Base-by-base conservation (phyloP, 2,329 filamentous ascomycete genomes). In the Periconia digitata region DNA sequence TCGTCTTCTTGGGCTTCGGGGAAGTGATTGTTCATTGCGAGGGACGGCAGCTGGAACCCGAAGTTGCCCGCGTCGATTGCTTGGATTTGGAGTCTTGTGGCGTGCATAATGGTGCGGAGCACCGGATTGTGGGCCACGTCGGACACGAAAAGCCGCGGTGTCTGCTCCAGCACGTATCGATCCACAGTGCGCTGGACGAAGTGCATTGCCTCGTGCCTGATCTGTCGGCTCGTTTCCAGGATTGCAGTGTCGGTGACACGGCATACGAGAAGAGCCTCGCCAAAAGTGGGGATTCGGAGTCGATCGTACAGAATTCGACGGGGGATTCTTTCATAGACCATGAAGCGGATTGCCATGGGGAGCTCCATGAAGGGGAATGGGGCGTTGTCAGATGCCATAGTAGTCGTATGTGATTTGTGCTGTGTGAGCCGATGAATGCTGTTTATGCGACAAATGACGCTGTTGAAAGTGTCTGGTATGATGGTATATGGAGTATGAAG, bases 291-390 rank as follows among this genome's bases (percentile, higher is more conserved):
- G 8, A 32, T 3, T 10, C n/a, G 4, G 10, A 32, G 8, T 15
- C 27, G 12, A 15, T 13, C 17, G 18, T 40, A 18, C 37, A 8
- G 34, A 3, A 44, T 34, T 20, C 15, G 20, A 17, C 41, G 41
- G 7, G 27, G 41, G 6, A 44, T 16, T 12, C 41, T 24, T 10
- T 44, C 41, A 36, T 44, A 44, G 13, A 44, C 41, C 41, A 44
- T 44, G 1, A 44, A 4, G 3, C 41, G 41, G 27, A 44, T 35
- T 1, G 27, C 41, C 21, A 35, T 44, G 18, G 41, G 41, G n/a
- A 44, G 41, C n/a, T 20, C 20, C 41, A 44, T 32, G 41, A 44
- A 44, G 6, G 24, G 41, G 6, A 44, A 44, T 18, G 27, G 13
- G 18, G 13, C 8, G 5, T 10, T 36, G 4, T 10, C 34, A 36